Percentiles rank a stretch among this genome's conserved stretches.
These are phyloP conservation scores for Saturnispora dispora DNA, from an alignment of 805 yeast genomes.

Conservation along the genomic window DNA sequence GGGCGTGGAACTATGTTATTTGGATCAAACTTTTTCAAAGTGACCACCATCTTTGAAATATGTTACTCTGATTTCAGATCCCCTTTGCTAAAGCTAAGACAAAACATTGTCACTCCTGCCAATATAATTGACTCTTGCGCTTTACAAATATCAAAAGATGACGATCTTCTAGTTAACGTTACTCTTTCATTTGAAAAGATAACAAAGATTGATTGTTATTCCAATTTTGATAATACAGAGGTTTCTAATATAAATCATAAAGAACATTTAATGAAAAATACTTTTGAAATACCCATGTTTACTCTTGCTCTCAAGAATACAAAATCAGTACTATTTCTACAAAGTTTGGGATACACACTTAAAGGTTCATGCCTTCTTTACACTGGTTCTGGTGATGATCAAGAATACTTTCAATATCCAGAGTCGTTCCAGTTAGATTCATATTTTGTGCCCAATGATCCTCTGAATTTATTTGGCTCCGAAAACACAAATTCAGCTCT, in stretches of 20 bases:
- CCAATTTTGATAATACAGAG: neutral
- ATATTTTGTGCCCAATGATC: conserved; percentile 20
- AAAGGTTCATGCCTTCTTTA: conserved; percentile 20
- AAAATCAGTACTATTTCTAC: conserved; percentile 21
- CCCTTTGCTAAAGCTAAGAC: neutral
- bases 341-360: conserved; percentile 17
- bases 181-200: conserved; percentile 3
- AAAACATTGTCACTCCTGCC: neutral
- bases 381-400: conserved; percentile 23
- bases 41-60: neutral
- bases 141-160: neutral
- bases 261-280: conserved; percentile 11
- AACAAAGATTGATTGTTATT: conserved; percentile 3
- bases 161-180: conserved; percentile 4
- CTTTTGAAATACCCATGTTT: conserved; percentile 23
- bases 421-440: conserved; percentile 13
- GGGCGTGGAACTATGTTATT: neutral
- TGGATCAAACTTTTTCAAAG: conserved; percentile 2
- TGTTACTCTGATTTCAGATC: neutral
- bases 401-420: conserved; percentile 12
- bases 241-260: neutral
- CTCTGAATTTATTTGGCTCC: conserved; percentile 13
- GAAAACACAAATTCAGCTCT: conserved; percentile 15
- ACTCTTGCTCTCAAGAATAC: conserved; percentile 21
- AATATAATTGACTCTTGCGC: conserved; percentile 4